These are phyloP conservation scores for Annona cherimola DNA, from an alignment of 164 flowering plant species.

Conservation along the genomic window DNA sequence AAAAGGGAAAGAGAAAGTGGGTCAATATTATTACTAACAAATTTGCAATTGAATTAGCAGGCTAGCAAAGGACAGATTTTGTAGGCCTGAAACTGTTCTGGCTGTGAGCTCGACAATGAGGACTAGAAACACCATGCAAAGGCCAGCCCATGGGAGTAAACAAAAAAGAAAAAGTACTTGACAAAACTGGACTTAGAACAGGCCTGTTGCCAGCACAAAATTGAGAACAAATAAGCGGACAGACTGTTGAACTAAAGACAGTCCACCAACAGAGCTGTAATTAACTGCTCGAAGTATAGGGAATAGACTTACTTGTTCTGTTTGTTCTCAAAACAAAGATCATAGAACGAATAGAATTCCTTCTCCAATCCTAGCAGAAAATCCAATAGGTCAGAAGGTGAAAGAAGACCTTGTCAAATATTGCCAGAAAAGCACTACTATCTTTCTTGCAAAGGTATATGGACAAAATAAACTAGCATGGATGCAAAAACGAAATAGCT, in stretches of 20 bases:
- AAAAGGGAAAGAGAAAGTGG: conserved; percentile 2
- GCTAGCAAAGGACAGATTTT: background rate
- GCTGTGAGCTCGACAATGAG: background rate
- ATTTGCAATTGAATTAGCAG: background rate
- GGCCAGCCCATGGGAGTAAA: background rate
- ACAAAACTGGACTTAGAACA: background rate
- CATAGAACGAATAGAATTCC: conserved; percentile 89
- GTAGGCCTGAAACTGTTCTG: background rate
- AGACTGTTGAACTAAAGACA: background rate
- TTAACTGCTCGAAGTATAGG: background rate
- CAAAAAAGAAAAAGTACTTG: background rate
- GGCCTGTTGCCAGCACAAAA: background rate
- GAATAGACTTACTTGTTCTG: conserved; percentile 58
- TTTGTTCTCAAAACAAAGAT: conserved; percentile 82
- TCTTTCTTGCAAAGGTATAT: background rate
- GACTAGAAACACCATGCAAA: background rate
- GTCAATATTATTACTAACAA: background rate
- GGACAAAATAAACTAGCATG: background rate
- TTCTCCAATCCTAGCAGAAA: conserved; percentile 63
- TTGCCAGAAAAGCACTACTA: background rate
- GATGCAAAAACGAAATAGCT: background rate
- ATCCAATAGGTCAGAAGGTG: conserved; percentile 5
- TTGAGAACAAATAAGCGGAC: too few species aligned
- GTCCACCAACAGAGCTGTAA: background rate
- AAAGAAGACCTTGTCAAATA: background rate